Conservation (phyloP, 108 stramenopile genomes). For the Aurantiochytrium sp. region DNA sequence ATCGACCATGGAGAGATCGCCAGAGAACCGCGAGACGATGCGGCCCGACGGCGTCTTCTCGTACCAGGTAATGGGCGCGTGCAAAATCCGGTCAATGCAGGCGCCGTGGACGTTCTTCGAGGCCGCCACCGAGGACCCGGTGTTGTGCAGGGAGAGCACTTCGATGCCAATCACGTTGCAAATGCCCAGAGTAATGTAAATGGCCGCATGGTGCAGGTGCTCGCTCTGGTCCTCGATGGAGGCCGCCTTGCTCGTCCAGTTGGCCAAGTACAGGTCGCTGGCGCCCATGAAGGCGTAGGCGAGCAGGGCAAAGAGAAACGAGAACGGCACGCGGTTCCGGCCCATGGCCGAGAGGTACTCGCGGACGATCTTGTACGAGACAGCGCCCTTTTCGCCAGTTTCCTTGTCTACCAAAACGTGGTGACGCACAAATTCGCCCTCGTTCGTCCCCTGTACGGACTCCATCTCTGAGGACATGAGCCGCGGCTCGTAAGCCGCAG, state of each 20-base stretch:
- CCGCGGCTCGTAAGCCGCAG: background rate
- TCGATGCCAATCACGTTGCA: conserved; percentile 18
- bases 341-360: background rate
- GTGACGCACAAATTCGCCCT: background rate
- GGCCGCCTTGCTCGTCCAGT: background rate
- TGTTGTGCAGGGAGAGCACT: background rate
- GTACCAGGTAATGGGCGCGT: conserved; percentile 20
- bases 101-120: background rate
- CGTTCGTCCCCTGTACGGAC: background rate
- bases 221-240: background rate
- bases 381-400: background rate
- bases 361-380: background rate
- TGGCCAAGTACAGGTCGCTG: background rate
- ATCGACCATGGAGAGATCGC: conserved; percentile 34
- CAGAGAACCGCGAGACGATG: conserved; percentile 31
- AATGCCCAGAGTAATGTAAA: background rate
- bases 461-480: background rate
- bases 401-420: background rate
- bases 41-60: conserved; percentile 36
- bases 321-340: background rate
- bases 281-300: conserved; percentile 27
- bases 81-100: background rate
- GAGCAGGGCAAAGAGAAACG: background rate
- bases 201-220: background rate
- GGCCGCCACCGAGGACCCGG: background rate